Percentiles rank a stretch among this genome's conserved stretches.
Evolutionary conservation across 495 filamentous ascomycete species (phyloP).

Genomic region (Trypethelium eluteriae): DNA sequence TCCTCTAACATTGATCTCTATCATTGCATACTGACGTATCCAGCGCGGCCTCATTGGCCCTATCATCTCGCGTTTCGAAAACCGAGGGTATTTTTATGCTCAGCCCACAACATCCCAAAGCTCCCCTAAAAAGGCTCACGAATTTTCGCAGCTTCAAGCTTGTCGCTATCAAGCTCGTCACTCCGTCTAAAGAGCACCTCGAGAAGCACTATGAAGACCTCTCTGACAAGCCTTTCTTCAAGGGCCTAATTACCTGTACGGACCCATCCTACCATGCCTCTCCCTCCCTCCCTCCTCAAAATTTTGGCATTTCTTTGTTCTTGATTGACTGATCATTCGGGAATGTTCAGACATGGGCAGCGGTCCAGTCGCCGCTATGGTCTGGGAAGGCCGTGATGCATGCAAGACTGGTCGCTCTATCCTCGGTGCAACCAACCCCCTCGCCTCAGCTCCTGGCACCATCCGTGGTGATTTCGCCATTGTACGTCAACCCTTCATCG

Average conservation of each 20-base stretch:
- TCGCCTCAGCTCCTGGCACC: conserved; percentile 86
- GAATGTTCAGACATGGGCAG: conserved; percentile 74
- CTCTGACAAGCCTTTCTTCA: conserved; percentile 90
- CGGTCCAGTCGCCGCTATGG: conserved; percentile 96
- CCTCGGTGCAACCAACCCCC: conserved; percentile 97
- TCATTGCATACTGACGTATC: conserved; percentile 23
- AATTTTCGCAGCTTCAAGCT: conserved; percentile 74
- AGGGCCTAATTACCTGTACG: conserved; percentile 77
- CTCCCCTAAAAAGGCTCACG: conserved; percentile 11
- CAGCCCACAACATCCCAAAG: background rate
- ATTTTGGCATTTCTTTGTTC: background rate
- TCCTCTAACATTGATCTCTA: conserved; percentile 14
- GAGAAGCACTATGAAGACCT: conserved; percentile 97
- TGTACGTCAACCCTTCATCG: conserved; percentile 16
- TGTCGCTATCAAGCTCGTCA: conserved; percentile 86
- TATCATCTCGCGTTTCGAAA: conserved; percentile 96
- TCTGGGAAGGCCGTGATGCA: conserved; percentile 95
- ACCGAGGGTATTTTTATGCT: conserved; percentile 61
- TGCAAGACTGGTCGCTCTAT: conserved; percentile 96
- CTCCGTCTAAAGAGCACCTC: conserved; percentile 82
- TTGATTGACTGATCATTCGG: conserved; percentile 11
- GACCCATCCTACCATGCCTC: background rate
- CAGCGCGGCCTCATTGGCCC: conserved; percentile 93
- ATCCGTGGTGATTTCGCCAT: conserved; percentile 76
- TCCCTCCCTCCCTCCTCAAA: background rate